Conservation (phyloP, 2,329 filamentous ascomycete species). For the Aspergillus brasiliensis region DNA sequence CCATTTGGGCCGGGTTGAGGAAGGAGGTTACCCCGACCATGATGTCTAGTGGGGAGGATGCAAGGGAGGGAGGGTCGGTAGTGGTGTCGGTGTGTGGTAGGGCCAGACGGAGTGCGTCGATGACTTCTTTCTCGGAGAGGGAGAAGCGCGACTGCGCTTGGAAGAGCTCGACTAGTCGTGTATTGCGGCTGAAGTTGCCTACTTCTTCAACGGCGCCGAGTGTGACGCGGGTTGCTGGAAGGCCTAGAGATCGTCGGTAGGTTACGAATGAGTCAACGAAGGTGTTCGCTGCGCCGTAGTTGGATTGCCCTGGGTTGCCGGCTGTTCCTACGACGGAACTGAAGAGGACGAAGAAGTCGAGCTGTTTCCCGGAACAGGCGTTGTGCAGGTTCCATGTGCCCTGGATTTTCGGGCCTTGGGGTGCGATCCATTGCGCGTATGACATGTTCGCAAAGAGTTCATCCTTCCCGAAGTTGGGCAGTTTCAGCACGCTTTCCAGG, state of each 20-base stretch:
- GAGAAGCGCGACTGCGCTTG: not conserved
- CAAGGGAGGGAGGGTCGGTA: not conserved
- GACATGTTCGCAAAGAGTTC: constrained; percentile 16
- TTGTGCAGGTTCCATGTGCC: constrained; percentile 21
- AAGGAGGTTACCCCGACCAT: not conserved
- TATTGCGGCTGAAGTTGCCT: constrained; percentile 20
- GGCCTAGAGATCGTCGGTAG: constrained; percentile 25
- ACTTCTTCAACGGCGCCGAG: constrained; percentile 30
- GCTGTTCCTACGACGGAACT: constrained; percentile 31
- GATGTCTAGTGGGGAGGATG: not conserved
- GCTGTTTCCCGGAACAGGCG: not conserved
- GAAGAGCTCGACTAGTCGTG: constrained; percentile 5
- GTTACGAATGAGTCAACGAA: constrained; percentile 36
- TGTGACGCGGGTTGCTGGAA: constrained; percentile 17
- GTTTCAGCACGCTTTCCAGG: not conserved
- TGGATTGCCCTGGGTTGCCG: constrained; percentile 42
- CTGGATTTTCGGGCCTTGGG: constrained; percentile 10
- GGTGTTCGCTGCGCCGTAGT: constrained; percentile 43
- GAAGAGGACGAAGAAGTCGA: constrained; percentile 26
- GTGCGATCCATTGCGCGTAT: constrained; percentile 11
- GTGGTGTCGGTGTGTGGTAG: not conserved
- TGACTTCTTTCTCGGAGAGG: constrained; percentile 7
- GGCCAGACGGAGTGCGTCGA: constrained; percentile 7
- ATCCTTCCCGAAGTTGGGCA: constrained; percentile 12
- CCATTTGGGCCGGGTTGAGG: not conserved